Evolutionary conservation across 2,329 filamentous ascomycete species (phyloP).

Genomic region (Fusarium gaditjirri): DNA sequence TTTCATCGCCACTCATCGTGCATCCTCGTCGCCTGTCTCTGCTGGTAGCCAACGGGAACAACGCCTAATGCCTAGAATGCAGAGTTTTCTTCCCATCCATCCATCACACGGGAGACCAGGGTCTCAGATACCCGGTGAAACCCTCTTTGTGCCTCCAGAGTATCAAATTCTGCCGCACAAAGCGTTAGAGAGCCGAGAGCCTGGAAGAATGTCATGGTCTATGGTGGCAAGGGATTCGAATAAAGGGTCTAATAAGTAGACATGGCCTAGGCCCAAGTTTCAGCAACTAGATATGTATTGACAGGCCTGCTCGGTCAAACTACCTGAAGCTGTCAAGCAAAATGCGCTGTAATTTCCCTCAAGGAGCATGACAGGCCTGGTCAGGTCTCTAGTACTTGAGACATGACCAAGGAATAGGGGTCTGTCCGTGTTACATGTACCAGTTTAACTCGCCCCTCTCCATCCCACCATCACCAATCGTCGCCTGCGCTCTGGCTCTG

Average conservation of each 20-base stretch:
- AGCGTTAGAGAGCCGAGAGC: neutral
- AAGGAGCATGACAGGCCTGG: conserved; percentile 22
- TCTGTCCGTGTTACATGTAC: conserved; percentile 32
- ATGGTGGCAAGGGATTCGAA: conserved; percentile 8
- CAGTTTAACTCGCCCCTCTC: conserved; percentile 17
- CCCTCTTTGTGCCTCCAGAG: conserved; percentile 26
- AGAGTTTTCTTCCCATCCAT: conserved; percentile 33
- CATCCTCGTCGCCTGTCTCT: neutral
- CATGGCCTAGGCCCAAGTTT: conserved; percentile 26
- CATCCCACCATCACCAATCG: conserved; percentile 30
- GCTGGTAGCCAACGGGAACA: conserved; percentile 2
- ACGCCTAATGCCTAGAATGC: conserved; percentile 32
- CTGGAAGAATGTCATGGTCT: conserved; percentile 12
- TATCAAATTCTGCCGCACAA: conserved; percentile 27
- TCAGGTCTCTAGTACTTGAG: conserved; percentile 39
- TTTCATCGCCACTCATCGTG: conserved; percentile 28
- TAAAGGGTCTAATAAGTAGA: conserved; percentile 16
- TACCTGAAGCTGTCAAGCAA: conserved; percentile 37
- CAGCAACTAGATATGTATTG: conserved; percentile 20
- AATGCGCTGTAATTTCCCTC: conserved; percentile 38
- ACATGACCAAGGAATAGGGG: neutral
- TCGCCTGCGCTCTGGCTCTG: conserved; percentile 10
- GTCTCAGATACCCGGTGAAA: conserved; percentile 27
- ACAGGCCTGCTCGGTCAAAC: conserved; percentile 30
- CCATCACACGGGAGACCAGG: conserved; percentile 21